Base-by-base conservation (phyloP, 805 yeast species). In the Candida stauntonica region DNA sequence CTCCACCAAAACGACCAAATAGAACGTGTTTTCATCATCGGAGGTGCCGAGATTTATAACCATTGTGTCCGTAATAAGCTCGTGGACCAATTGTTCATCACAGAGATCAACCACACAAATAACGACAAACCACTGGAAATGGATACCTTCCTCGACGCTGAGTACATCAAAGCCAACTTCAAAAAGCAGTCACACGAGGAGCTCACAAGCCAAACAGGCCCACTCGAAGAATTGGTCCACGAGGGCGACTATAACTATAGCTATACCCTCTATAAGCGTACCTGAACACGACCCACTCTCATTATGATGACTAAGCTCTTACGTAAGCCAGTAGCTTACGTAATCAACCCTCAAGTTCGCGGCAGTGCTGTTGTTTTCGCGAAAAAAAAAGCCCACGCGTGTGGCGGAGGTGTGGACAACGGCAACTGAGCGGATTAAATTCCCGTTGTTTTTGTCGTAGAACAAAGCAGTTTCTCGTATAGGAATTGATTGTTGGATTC, bases 41-140 rank as follows among this genome's bases (percentile, higher is more conserved):
- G 99, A 3, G 99, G 99, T 1, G 93, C 89, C 1, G 89, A 89
- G 56, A 67, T 93, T 7, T 93, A 93, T 63, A 71, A 75, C 36
- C 68, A 76, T 28, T 68, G 79, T 12, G 38, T 62, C 38, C 7
- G 3, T 62, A 14, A 75, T 78, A 2, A 72, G 70, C 33, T 64
- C 9, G 77, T 81, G 1, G 73, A 73, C 32, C 69, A 77, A 20
- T 61, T 86, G 35, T 68, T 86, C 18, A 58, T 89, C 13, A 88
- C 96, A 0, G 89, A 86, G 54, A 72, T 89, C 21, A 50, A 57
- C 3, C 56, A 60, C n/a, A 52, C 54, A 9, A 48, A 50, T 2
- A 50, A 52, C 5, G 45, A 51, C 3, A 18, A 12, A 17, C 42
- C 39, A 5, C 35, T 47, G 21, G 73, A 70, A 13, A 75, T 88